Evolutionary conservation across 768 basidiomycete species (phyloP).

Genomic region (Suillus weaverae): DNA sequence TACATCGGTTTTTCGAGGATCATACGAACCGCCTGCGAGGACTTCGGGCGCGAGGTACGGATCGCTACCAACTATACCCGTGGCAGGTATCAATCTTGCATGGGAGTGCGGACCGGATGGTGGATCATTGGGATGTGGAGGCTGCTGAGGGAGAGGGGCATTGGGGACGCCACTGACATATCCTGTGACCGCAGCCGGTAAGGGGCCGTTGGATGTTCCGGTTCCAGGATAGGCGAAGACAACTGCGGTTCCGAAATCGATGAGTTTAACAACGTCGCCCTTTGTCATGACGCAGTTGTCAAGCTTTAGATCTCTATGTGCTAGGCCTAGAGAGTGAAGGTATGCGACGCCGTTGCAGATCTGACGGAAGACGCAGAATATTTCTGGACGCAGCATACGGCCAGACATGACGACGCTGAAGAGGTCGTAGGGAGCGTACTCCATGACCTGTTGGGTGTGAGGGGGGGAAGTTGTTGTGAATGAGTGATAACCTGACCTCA

Average conservation of each 20-base stretch:
- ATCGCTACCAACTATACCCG: slow-evolving; percentile 94
- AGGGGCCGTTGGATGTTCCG: slow-evolving; percentile 28
- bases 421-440: slow-evolving; percentile 97
- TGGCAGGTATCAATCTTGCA: slow-evolving; percentile 54
- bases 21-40: slow-evolving; percentile 74
- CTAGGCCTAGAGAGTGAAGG: slow-evolving; percentile 94
- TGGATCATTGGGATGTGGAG: slow-evolving; percentile 11
- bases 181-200: slow-evolving; percentile 16
- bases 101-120: slow-evolving; percentile 41
- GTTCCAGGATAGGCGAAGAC: slow-evolving; percentile 99
- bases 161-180: slow-evolving; percentile 12
- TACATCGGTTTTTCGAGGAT: slow-evolving; percentile 96
- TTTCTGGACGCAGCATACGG: slow-evolving; percentile 97
- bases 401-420: slow-evolving; percentile 99
- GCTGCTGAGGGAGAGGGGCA: neutral
- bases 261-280: slow-evolving; percentile 93
- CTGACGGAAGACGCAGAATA: slow-evolving; percentile 98
- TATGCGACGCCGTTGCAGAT: slow-evolving; percentile 98
- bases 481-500: slow-evolving; percentile 59
- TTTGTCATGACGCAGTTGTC: slow-evolving; percentile 99
- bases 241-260: slow-evolving; percentile 99
- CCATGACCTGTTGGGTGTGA: slow-evolving; percentile 78
- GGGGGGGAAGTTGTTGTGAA: slow-evolving; percentile 5
- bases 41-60: slow-evolving; percentile 99
- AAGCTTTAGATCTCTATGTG: slow-evolving; percentile 97